These are phyloP conservation scores for Coprinopsis marcescibilis DNA, from an alignment of 768 basidiomycete genomes.

Conservation along the genomic window DNA sequence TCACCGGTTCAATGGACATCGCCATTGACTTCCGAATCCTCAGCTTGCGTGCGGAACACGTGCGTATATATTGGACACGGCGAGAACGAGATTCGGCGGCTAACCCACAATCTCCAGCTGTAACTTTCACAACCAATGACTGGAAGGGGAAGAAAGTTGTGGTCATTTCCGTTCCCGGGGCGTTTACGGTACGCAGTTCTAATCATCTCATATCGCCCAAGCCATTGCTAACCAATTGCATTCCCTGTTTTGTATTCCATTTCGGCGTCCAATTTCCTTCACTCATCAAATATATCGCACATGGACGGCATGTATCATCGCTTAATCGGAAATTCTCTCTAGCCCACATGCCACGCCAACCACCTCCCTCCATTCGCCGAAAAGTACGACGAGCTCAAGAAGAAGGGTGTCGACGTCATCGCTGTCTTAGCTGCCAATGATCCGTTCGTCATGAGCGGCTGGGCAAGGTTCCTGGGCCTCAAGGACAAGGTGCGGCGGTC, in stretches of 20 bases:
- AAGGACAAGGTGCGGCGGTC: constrained; percentile 55
- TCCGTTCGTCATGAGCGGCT: constrained; percentile 66
- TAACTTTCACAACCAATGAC: constrained; percentile 47
- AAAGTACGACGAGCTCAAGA: constrained; percentile 68
- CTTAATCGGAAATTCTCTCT: constrained; percentile 29
- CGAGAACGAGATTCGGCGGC: constrained; percentile 4
- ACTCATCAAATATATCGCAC: no score
- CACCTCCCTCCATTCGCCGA: constrained; percentile 64
- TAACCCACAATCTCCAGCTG: constrained; percentile 32
- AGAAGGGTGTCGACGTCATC: constrained; percentile 69
- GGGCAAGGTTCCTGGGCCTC: constrained; percentile 51
- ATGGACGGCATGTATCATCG: no score
- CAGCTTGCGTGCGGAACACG: constrained; percentile 61
- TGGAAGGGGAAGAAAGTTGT: constrained; percentile 85
- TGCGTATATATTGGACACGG: constrained; percentile 28
- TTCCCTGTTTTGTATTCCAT: no score
- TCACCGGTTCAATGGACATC: neutral
- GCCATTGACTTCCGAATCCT: constrained; percentile 11
- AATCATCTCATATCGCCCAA: no score
- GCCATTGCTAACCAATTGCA: no score
- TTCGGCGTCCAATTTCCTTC: no score
- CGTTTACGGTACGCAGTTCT: constrained; percentile 70
- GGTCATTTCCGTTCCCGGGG: constrained; percentile 72
- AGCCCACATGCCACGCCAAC: constrained; percentile 60
- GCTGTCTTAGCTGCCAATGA: constrained; percentile 79